phyloP scores from a whole-genome alignment of 139 green algal species.

The Chlamydomonas sphaeroides region DNA sequence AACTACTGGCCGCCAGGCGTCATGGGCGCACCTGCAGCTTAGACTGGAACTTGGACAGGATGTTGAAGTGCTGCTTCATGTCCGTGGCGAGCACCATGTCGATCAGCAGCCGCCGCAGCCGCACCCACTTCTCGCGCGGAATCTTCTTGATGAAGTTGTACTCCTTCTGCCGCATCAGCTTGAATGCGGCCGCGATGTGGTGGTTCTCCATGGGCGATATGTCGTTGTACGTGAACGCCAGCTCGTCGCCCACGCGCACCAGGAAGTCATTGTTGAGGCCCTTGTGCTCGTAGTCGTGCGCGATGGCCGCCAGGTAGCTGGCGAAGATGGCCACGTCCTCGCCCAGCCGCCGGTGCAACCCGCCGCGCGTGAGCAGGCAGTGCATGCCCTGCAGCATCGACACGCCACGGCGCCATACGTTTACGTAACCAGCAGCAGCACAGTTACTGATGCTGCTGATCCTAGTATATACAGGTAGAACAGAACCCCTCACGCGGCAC shows the following conservation, averaged over 20 bases:
- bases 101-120: constrained; percentile 58
- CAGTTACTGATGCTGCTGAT: too few species aligned
- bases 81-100: constrained; percentile 63
- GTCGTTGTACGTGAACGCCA: constrained; percentile 70
- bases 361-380: constrained; percentile 49
- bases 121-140: constrained; percentile 45
- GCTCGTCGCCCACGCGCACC: constrained; percentile 42
- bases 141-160: constrained; percentile 61
- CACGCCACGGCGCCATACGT: too few species aligned
- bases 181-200: constrained; percentile 53
- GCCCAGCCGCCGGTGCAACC: constrained; percentile 35
- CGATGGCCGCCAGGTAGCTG: constrained; percentile 52
- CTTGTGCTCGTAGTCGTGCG: constrained; percentile 65
- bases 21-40: constrained; percentile 46
- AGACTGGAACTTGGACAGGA: constrained; percentile 64
- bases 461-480: too few species aligned
- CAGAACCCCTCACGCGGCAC: too few species aligned
- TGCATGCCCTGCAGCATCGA: constrained; percentile 54
- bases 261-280: constrained; percentile 75
- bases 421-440: too few species aligned
- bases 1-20: too few species aligned
- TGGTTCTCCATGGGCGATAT: constrained; percentile 63
- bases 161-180: constrained; percentile 50
- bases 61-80: constrained; percentile 65
- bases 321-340: constrained; percentile 48